phyloP scores from a whole-genome alignment of 2,329 filamentous ascomycete species.

The Scytalidium sp. region DNA sequence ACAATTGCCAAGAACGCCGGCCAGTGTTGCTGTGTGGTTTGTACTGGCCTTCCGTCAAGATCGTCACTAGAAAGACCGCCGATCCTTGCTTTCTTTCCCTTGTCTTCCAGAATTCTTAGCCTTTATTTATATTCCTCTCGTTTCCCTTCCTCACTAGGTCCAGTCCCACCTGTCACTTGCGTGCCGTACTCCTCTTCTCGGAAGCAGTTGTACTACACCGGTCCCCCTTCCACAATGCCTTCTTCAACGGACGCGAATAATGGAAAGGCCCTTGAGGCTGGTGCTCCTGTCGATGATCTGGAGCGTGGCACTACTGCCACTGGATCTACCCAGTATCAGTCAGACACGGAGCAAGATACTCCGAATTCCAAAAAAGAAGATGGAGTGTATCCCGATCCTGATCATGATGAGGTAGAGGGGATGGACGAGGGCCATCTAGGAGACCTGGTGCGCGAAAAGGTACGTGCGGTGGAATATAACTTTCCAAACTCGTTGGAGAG shows the following conservation, averaged over 20 bases:
- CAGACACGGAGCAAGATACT: background rate
- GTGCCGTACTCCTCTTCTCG: too few relatives aligned
- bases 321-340: background rate
- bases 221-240: background rate
- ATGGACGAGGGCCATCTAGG: slow-evolving; percentile 23
- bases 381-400: slow-evolving; percentile 14
- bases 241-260: background rate
- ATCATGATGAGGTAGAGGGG: slow-evolving; percentile 23
- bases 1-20: too few relatives aligned
- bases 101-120: background rate
- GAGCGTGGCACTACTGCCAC: background rate
- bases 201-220: too few relatives aligned
- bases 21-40: background rate
- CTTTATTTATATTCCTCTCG: background rate
- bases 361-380: slow-evolving; percentile 13
- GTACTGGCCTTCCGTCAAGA: background rate
- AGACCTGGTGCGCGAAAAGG: slow-evolving; percentile 20
- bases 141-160: background rate
- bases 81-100: background rate
- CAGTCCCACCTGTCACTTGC: background rate
- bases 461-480: slow-evolving; percentile 9
- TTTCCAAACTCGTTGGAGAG: slow-evolving; percentile 2
- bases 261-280: background rate
- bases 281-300: background rate
- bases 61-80: background rate